Percentiles rank a stretch among this genome's conserved stretches.
Evolutionary conservation across 805 yeast species (phyloP).

Genomic region (Gaillardinia entomophila): DNA sequence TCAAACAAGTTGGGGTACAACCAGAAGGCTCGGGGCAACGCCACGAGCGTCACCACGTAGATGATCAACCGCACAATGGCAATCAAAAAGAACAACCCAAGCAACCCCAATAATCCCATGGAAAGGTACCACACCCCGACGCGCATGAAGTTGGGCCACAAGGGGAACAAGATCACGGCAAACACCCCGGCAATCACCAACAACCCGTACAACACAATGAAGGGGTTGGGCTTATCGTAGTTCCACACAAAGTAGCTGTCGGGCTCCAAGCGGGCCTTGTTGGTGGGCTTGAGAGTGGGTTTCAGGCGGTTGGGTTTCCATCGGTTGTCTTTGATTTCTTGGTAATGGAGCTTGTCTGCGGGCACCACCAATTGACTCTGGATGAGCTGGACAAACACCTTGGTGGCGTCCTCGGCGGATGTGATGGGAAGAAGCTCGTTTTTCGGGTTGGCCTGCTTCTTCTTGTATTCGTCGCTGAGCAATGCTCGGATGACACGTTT

Average conservation of each 20-base stretch:
- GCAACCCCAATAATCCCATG: slow-evolving; percentile 64
- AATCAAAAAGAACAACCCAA: slow-evolving; percentile 68
- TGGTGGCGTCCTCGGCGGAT: slow-evolving; percentile 52
- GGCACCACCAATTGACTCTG: slow-evolving; percentile 72
- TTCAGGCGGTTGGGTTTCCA: slow-evolving; percentile 56
- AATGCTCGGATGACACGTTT: slow-evolving; percentile 81
- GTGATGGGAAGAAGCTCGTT: slow-evolving; percentile 38
- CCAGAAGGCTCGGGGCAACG: slow-evolving; percentile 80
- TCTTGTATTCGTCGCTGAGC: slow-evolving; percentile 62
- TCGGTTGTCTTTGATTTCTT: slow-evolving; percentile 52
- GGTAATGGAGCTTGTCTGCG: slow-evolving; percentile 64
- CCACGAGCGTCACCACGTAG: slow-evolving; percentile 52
- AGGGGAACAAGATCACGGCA: slow-evolving; percentile 72
- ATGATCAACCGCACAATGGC: slow-evolving; percentile 77
- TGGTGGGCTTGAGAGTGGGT: slow-evolving; percentile 55
- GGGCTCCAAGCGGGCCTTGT: slow-evolving; percentile 54
- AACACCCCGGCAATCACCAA: slow-evolving; percentile 62
- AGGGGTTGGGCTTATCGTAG: slow-evolving; percentile 67
- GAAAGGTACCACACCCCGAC: slow-evolving; percentile 88
- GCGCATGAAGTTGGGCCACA: slow-evolving; percentile 92
- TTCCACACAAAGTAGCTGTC: slow-evolving; percentile 82
- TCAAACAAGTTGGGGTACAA: slow-evolving; percentile 92
- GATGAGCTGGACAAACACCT: slow-evolving; percentile 61
- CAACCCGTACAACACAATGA: slow-evolving; percentile 54
- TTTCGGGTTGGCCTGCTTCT: slow-evolving; percentile 42